Percentiles rank a stretch among this genome's conserved stretches.
These are phyloP conservation scores for Bjerkandera adusta DNA, from an alignment of 1,284 basidiomycete genomes.

Conservation along the genomic window DNA sequence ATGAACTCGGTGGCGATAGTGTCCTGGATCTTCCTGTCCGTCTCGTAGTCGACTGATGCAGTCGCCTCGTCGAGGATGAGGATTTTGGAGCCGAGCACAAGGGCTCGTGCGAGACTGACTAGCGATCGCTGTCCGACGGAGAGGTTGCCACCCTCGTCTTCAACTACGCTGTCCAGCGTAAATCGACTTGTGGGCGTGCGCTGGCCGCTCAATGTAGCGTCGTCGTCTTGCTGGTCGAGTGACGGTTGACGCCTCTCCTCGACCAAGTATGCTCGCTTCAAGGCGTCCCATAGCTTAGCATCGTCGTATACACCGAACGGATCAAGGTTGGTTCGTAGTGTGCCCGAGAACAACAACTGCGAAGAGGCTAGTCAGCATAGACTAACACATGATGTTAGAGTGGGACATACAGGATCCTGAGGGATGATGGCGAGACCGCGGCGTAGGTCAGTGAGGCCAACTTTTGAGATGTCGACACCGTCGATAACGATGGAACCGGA, in stretches of 20 bases:
- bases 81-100: slow-evolving; percentile 77
- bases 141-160: slow-evolving; percentile 85
- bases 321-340: slow-evolving; percentile 79
- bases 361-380: neutral
- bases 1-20: slow-evolving; percentile 85
- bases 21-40: slow-evolving; percentile 81
- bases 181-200: slow-evolving; percentile 40
- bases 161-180: slow-evolving; percentile 77
- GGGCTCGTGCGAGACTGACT: slow-evolving; percentile 78
- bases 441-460: slow-evolving; percentile 66
- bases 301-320: slow-evolving; percentile 80
- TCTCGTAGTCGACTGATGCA: slow-evolving; percentile 80
- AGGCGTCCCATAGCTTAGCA: slow-evolving; percentile 76
- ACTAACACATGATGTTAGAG: slow-evolving; percentile 1
- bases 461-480: slow-evolving; percentile 61
- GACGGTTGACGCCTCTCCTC: slow-evolving; percentile 34
- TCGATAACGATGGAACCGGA: slow-evolving; percentile 67
- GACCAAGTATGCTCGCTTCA: slow-evolving; percentile 77
- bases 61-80: slow-evolving; percentile 81
- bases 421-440: slow-evolving; percentile 80
- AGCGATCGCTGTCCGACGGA: slow-evolving; percentile 56
- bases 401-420: slow-evolving; percentile 55
- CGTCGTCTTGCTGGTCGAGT: slow-evolving; percentile 20
- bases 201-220: slow-evolving; percentile 18
- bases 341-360: slow-evolving; percentile 52